Percentiles rank a stretch among this genome's conserved stretches.
Conservation (phyloP, 23 red algal genomes). For the Cyanidium caldarium region DNA sequence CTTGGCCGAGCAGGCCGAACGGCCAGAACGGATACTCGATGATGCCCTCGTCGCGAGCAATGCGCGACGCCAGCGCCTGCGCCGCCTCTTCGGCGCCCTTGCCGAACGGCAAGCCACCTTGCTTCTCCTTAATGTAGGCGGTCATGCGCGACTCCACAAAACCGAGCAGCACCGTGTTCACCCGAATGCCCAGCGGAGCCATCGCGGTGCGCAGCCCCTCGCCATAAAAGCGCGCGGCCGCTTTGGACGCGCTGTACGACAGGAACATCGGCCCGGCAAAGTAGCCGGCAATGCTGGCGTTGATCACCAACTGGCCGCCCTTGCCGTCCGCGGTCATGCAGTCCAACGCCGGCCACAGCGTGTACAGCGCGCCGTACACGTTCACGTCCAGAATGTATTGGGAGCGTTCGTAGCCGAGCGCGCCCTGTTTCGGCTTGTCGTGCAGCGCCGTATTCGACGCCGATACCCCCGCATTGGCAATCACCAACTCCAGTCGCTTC, state of each 20-base stretch:
- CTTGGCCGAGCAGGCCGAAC: not conserved
- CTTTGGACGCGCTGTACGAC: not conserved
- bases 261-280: not conserved
- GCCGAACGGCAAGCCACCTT: not conserved
- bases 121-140: not conserved
- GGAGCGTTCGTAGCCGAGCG: not conserved
- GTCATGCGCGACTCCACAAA: constrained; percentile 9
- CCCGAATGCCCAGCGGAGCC: not conserved
- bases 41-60: not conserved
- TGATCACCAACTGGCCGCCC: not conserved
- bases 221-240: not conserved
- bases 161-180: constrained; percentile 3
- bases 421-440: not conserved
- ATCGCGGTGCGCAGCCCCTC: not conserved
- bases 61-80: not conserved
- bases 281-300: not conserved
- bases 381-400: not conserved
- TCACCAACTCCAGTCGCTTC: not conserved
- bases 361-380: not conserved
- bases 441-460: not conserved
- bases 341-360: constrained; percentile 1
- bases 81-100: constrained; percentile 1
- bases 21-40: not conserved
- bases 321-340: not conserved
- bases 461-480: not conserved